Base-by-base conservation (phyloP, 495 filamentous ascomycete genomes). In the Haplographium delicatum region DNA sequence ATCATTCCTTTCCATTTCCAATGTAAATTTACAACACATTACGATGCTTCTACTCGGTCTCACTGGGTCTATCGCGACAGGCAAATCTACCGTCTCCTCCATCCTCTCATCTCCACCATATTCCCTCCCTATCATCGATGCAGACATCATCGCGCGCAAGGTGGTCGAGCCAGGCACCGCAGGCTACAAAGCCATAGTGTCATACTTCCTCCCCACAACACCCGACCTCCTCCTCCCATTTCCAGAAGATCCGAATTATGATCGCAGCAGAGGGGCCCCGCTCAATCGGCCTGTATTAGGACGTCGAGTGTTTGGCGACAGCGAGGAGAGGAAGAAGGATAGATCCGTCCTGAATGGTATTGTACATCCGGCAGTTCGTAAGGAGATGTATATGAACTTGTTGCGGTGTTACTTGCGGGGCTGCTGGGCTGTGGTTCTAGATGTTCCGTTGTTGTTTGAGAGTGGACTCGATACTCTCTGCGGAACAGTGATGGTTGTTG, bases 41-140 rank as follows among this genome's bases (percentile, higher is more conserved):
- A 37, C 39, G 42, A 98, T 98, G 94, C 80, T 98, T 46, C 79
- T 98, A 59, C 88, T 98, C 62, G 93, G 93, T 57, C 83, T 98
- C 23, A 98, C 93, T 28, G 93, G 93, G 70, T 95, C 90, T 51
- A 95, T 98, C 65, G 91, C 93, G 28, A 97, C 94, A 3, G 93
- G 94, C 64, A 98, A 98, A 81, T 94, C 90, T 27, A 98, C 94
- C 56, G 91, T 95, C 55, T 95, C 93, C 31, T 63, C 72, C 48
- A 71, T 96, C 58, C 89, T 98, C 65, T 78, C 82, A 47, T 69
- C 75, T 0, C 75, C 88, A 0, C 91, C 90, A 9, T 84, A 96
- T 74, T 79, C 77, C 58, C 81, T 97, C 63, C 91, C 93, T 63
- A 79, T 97, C 62, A 86, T 98, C 75, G 93, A 98, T 70, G 89